phyloP scores from a whole-genome alignment of 176 grass and related monocot species.

The Saccharum spontaneum region DNA sequence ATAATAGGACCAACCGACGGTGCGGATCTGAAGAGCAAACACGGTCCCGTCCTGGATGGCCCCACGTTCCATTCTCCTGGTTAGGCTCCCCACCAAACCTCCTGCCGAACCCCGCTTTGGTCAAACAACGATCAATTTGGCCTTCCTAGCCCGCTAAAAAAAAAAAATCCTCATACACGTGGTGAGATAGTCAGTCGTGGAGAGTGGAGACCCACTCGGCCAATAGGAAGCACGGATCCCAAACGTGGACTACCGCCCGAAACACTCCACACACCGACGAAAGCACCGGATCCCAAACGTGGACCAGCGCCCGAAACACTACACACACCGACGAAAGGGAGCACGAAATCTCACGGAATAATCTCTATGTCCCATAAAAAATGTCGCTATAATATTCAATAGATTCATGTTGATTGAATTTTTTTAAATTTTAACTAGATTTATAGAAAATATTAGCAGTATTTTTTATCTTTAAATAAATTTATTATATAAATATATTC shows the following conservation, averaged over 20 bases:
- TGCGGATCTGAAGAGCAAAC: conserved; percentile 6
- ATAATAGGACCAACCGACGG: background rate
- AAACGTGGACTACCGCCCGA: conserved; percentile 1
- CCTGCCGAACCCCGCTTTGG: conserved; percentile 21
- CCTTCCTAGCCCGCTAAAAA: background rate
- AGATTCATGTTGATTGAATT: no score
- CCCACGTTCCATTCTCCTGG: background rate
- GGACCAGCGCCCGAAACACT: background rate
- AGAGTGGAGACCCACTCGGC: no score
- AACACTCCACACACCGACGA: background rate
- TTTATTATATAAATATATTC: no score
- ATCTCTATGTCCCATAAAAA: no score
- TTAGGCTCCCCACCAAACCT: conserved; percentile 42
- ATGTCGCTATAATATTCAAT: no score
- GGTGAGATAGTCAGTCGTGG: background rate
- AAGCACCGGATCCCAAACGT: background rate
- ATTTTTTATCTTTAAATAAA: no score
- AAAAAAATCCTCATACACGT: background rate
- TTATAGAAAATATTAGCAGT: no score
- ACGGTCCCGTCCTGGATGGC: no score
- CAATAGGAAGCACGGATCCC: conserved; percentile 10
- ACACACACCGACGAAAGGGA: conserved; percentile 1
- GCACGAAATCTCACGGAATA: background rate
- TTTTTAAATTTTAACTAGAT: no score
- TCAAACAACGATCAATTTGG: conserved; percentile 18